These are phyloP conservation scores for Trichoderma virens DNA, from an alignment of 495 filamentous ascomycete genomes.

Conservation along the genomic window DNA sequence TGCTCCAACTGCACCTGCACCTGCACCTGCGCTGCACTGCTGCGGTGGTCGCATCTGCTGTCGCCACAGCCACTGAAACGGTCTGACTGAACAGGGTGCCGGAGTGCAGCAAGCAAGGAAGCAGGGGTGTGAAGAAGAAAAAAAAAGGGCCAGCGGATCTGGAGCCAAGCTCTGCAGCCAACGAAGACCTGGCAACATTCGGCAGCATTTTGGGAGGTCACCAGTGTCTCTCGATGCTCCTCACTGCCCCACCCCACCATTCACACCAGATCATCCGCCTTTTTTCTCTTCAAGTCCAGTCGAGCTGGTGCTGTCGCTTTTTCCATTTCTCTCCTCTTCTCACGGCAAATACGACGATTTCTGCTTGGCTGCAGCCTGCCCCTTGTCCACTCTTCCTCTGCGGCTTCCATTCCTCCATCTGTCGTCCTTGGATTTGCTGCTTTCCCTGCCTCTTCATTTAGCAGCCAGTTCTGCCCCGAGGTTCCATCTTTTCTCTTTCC, in stretches of 20 bases:
- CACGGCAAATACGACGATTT: background rate
- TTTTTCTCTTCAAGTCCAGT: background rate
- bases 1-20: background rate
- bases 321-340: background rate
- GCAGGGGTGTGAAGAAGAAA: background rate
- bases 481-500: slow-evolving; percentile 11
- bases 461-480: background rate
- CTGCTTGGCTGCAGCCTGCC: background rate
- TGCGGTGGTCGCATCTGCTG: background rate
- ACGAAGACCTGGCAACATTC: slow-evolving; percentile 2
- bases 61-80: background rate
- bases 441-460: slow-evolving; percentile 18
- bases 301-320: background rate
- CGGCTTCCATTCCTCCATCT: slow-evolving; percentile 18
- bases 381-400: slow-evolving; percentile 19
- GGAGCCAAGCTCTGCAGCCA: slow-evolving; percentile 5
- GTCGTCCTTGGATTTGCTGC: slow-evolving; percentile 13
- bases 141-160: slow-evolving; percentile 6
- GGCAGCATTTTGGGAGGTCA: slow-evolving; percentile 3
- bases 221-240: slow-evolving; percentile 3
- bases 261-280: slow-evolving; percentile 9
- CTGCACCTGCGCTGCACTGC: background rate
- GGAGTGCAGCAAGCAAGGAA: slow-evolving; percentile 4
- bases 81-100: slow-evolving; percentile 4
- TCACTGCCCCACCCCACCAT: slow-evolving; percentile 8